phyloP scores from a whole-genome alignment of 2,329 filamentous ascomycete species.

The Cladophialophora yegresii region DNA sequence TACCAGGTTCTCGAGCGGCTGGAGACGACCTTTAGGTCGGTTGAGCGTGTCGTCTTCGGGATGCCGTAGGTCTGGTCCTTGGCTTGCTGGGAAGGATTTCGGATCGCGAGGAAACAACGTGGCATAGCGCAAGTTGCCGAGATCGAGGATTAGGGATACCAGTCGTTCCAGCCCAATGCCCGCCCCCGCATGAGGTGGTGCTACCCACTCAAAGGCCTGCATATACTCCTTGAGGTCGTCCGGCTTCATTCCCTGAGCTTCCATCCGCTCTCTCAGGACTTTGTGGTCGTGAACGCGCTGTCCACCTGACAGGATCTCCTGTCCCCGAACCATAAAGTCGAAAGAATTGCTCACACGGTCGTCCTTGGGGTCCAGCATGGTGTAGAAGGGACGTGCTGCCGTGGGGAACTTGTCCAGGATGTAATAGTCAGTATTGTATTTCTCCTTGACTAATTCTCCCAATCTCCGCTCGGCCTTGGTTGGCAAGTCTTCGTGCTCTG shows the following conservation, averaged over 20 bases:
- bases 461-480: conserved; percentile 77
- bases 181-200: conserved; percentile 76
- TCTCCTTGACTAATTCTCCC: conserved; percentile 73
- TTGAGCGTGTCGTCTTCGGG: conserved; percentile 74
- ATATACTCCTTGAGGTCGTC: conserved; percentile 77
- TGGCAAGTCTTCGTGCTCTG: conserved; percentile 70
- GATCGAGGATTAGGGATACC: conserved; percentile 71
- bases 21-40: conserved; percentile 45
- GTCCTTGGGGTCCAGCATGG: conserved; percentile 70
- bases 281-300: conserved; percentile 76
- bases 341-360: conserved; percentile 74
- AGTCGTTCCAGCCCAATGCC: conserved; percentile 80
- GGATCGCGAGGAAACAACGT: conserved; percentile 78
- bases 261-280: conserved; percentile 69
- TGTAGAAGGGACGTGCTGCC: conserved; percentile 77
- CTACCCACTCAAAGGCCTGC: conserved; percentile 73
- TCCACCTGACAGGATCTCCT: conserved; percentile 79
- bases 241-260: conserved; percentile 66
- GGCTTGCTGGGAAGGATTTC: conserved; percentile 67
- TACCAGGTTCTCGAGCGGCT: conserved; percentile 73
- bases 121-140: conserved; percentile 77
- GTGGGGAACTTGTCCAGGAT: conserved; percentile 82
- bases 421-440: conserved; percentile 79
- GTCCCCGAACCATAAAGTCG: conserved; percentile 81
- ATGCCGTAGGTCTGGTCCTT: conserved; percentile 59